These are phyloP conservation scores for Ceratocystis colombiana DNA, from an alignment of 2,329 filamentous ascomycete genomes.

Conservation along the genomic window DNA sequence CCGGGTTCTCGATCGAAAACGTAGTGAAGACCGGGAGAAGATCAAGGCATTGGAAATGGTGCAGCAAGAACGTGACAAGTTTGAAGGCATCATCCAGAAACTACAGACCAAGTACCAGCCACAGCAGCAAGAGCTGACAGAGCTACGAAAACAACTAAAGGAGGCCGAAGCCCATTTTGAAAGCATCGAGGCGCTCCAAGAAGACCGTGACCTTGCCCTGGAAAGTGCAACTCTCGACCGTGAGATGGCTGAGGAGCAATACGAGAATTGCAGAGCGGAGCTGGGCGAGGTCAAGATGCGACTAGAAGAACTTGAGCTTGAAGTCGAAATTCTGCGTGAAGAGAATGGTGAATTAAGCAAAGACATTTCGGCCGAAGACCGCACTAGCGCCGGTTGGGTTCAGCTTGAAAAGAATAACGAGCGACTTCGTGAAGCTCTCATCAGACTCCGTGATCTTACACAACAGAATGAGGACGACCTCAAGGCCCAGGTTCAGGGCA, in stretches of 20 bases:
- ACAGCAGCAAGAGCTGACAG: constrained; percentile 66
- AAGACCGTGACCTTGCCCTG: constrained; percentile 73
- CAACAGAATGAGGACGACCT: constrained; percentile 76
- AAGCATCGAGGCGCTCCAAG: constrained; percentile 48
- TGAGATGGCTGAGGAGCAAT: constrained; percentile 92
- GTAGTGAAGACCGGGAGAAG: constrained; percentile 74
- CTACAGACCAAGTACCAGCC: constrained; percentile 81
- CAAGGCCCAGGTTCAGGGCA: constrained; percentile 58
- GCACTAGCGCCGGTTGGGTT: constrained; percentile 75
- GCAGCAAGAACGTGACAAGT: constrained; percentile 65
- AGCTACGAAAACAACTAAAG: constrained; percentile 67
- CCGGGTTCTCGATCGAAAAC: constrained; percentile 76
- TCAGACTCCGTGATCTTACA: constrained; percentile 75
- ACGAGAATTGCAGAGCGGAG: constrained; percentile 71
- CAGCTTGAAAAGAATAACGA: constrained; percentile 89
- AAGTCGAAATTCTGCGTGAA: constrained; percentile 75
- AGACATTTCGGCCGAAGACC: constrained; percentile 81
- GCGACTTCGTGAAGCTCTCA: constrained; percentile 70
- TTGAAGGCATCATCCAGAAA: constrained; percentile 78
- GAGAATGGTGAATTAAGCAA: constrained; percentile 77
- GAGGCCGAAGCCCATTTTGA: constrained; percentile 62
- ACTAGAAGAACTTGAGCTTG: constrained; percentile 74
- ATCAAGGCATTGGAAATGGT: constrained; percentile 67
- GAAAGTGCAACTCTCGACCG: constrained; percentile 83
- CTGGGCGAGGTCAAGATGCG: constrained; percentile 65